Evolutionary conservation across 2,329 filamentous ascomycete species (phyloP).

Genomic region (Trichoderma atrobrunneum): DNA sequence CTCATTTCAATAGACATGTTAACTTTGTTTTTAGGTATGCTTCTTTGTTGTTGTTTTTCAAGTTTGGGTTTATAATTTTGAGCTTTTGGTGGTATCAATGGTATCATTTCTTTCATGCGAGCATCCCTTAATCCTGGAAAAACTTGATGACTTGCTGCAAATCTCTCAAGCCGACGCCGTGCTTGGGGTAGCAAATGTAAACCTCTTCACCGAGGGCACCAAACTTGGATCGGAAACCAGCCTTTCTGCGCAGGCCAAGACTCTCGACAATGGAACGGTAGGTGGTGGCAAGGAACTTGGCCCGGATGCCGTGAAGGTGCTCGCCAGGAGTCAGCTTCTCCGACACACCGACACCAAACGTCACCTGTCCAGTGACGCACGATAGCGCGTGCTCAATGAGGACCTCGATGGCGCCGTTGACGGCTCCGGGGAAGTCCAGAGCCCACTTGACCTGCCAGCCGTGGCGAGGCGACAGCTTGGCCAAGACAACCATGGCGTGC

Average conservation of each 20-base stretch:
- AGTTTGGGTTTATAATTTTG: not conserved
- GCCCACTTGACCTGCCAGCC: conserved; percentile 96
- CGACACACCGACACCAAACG: conserved; percentile 82
- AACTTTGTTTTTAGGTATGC: not conserved
- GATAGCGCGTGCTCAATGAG: conserved; percentile 69
- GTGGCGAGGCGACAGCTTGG: conserved; percentile 73
- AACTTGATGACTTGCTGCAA: conserved; percentile 85
- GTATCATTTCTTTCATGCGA: not conserved
- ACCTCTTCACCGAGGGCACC: conserved; percentile 79
- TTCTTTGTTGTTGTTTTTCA: not conserved
- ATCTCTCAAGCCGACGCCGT: conserved; percentile 78
- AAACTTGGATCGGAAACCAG: conserved; percentile 87
- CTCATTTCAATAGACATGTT: not conserved
- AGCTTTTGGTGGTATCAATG: not conserved
- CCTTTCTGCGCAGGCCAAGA: conserved; percentile 78
- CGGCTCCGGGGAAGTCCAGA: conserved; percentile 85
- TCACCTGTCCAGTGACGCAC: conserved; percentile 57
- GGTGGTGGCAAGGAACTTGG: conserved; percentile 76
- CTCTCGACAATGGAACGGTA: conserved; percentile 82
- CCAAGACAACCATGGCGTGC: conserved; percentile 74
- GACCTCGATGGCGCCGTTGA: conserved; percentile 84
- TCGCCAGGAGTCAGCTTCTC: conserved; percentile 72
- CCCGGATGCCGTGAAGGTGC: conserved; percentile 75
- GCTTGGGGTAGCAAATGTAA: conserved; percentile 86
- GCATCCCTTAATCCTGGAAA: conserved; percentile 64